Base-by-base conservation (phyloP, 805 yeast species). In the Candida adriatica region DNA sequence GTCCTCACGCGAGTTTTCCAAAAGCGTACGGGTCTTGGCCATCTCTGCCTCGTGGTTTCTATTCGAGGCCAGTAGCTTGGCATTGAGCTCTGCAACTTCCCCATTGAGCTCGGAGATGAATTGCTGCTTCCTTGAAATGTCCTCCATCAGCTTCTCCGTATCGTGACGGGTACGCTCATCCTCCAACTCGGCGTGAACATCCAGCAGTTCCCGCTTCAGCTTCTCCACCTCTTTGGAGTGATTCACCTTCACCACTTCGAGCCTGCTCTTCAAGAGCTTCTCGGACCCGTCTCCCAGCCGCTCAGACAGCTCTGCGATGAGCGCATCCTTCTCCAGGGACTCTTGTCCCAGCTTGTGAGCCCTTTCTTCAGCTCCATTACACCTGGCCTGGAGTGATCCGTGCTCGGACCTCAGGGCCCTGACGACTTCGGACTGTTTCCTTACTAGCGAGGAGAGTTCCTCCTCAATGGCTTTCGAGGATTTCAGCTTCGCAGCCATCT, bases 191-290 rank as follows among this genome's bases (percentile, higher is more conserved):
- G 28, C 4, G 19, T 35, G 37, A 16, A 48, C 26, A 7, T 31
- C 26, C 7, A 35, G 43, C 21, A 48, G 40, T 18, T 45, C 45
- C 6, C 10, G 11, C 2, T 37, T 36, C 4, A 46, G 26, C 7
- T 20, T 29, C 11, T 43, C 47, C 18, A 51, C 18, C 14, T 50
- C 54, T 21, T 39, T 45, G 1, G 49, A 27, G 18, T 49, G 52
- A 18, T 42, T 49, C 20, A 39, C 16, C 15, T 45, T 50, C 5
- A 43, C 40, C 13, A 46, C 31, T 3, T 37, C 41, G 6, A 49
- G 24, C 24, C 53, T 36, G 24, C 37, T 44, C 34, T 40, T 50
- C 32, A 43, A 23, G 8, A 47, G 34, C 24, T 41, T 39, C n/a
- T n/a, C n/a, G 3, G 45, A 28, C 24, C 48, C 55, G n/a, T 44